phyloP scores from a whole-genome alignment of 441 rosid species.

The Codiaeum variegatum region DNA sequence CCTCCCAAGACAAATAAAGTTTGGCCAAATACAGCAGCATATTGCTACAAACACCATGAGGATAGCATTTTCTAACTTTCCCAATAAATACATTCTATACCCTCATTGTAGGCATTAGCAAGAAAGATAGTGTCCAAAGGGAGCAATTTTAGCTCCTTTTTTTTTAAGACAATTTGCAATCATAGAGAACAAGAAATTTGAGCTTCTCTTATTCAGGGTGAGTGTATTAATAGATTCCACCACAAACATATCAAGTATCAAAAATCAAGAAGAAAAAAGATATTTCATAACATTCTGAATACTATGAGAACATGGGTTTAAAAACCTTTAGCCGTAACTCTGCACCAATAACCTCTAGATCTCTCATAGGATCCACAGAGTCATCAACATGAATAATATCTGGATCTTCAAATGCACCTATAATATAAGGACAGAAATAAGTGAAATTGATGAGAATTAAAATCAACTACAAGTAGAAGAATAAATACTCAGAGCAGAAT shows the following conservation, averaged over 20 bases:
- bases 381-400: slow-evolving; percentile 97
- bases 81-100: no score
- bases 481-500: background rate
- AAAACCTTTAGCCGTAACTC: slow-evolving; percentile 90
- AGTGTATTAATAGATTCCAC: background rate
- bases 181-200: background rate
- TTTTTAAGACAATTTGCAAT: no score
- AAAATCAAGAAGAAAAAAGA: background rate
- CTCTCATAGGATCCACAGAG: slow-evolving; percentile 89
- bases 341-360: slow-evolving; percentile 73
- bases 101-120: no score
- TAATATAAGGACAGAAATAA: background rate
- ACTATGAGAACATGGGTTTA: background rate
- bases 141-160: no score
- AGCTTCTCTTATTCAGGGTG: background rate
- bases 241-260: background rate
- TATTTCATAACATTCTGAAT: background rate
- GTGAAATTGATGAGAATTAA: background rate
- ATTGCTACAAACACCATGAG: background rate
- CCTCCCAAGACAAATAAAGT: background rate
- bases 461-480: background rate
- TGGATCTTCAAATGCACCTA: slow-evolving; percentile 96
- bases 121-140: no score
- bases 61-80: background rate
- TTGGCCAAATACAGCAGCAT: background rate